phyloP scores from a whole-genome alignment of 352 stramenopile genomes.

The Pythium coloratum region DNA sequence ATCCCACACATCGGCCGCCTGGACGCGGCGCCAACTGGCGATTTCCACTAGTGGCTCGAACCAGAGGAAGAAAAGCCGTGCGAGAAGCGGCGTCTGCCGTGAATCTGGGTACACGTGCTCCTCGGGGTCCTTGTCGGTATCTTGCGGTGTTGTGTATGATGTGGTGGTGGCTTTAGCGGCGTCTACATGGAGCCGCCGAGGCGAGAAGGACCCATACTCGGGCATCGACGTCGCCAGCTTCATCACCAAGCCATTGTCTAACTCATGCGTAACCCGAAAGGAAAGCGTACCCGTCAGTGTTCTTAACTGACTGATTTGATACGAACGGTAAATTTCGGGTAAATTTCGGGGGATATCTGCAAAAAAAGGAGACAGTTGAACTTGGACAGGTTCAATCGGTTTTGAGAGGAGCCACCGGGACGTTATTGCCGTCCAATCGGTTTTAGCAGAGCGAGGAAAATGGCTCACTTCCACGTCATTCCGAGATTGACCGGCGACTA shows the following conservation, averaged over 20 bases:
- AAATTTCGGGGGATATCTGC: not conserved
- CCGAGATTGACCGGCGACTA: not conserved
- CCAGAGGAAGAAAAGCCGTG: slow-evolving; percentile 28
- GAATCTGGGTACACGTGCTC: slow-evolving; percentile 5
- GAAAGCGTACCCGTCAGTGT: not conserved
- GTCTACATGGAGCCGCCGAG: not conserved
- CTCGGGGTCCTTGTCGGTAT: not conserved
- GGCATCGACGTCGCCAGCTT: not conserved
- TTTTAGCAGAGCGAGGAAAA: slow-evolving; percentile 10
- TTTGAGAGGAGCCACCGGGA: not conserved
- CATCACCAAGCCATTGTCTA: not conserved
- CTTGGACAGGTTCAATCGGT: not conserved
- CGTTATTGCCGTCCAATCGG: slow-evolving; percentile 23
- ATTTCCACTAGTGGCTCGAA: slow-evolving; percentile 23
- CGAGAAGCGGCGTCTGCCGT: slow-evolving; percentile 1
- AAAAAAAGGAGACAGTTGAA: not conserved
- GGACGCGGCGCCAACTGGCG: slow-evolving; percentile 12
- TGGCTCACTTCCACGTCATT: slow-evolving; percentile 18
- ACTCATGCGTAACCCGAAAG: not conserved
- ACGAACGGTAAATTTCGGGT: not conserved
- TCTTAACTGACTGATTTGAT: not conserved
- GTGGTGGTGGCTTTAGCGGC: not conserved
- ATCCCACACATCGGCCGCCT: slow-evolving; percentile 20
- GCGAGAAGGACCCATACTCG: slow-evolving; percentile 10
- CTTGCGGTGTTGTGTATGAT: not conserved